Base-by-base conservation (phyloP, 1,139 yeast genomes). In the Meyerozyma smithsonii region DNA sequence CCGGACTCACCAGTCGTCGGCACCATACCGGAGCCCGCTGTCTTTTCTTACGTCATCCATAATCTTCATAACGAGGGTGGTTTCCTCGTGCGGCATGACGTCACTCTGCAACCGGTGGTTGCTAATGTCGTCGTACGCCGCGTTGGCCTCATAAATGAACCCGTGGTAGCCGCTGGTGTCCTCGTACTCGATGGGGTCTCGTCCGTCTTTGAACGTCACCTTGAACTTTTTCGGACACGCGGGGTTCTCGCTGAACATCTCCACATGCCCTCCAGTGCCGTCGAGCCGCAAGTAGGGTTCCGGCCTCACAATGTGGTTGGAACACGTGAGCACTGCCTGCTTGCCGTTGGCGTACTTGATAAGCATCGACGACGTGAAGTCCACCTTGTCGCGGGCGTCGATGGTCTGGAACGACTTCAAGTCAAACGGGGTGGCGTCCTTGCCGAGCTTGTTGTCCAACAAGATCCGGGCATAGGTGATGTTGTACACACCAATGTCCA, bases 401-500 rank as follows among this genome's bases (percentile, higher is more conserved):
- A 71, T 45, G 5, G 67, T 56, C 35, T 66, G 55, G 28, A 62
- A 52, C 4, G 72, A 59, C 43, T 59, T 58, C 17, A 55, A 44
- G 15, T 54, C 54, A 42, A 66, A 70, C 14, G 55, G 49, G 6
- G 59, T 46, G 39, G 59, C 60, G 3, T 61, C 44, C 3, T 49
- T 41, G 14, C 36, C 48, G 1, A 57, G 50, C 18, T 63, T 52
- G 24, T 57, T 60, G 48, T 70, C 72, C 42, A 71, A 55, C 32
- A 70, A 58, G 12, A 69, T 50, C 42, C 77, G 57, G 16, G 64
- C 58, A 44, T 69, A 79, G 47, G 81, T 78, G 40, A 78, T 51
- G 5, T 80, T 63, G 49, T 80, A 80, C 36, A 79, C 69, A 1
- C 86, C 85, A 42, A 79, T 62, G 50, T 79, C 86, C 46, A 79